phyloP scores from a whole-genome alignment of 805 yeast genomes.

The Kuraishia molischiana region DNA sequence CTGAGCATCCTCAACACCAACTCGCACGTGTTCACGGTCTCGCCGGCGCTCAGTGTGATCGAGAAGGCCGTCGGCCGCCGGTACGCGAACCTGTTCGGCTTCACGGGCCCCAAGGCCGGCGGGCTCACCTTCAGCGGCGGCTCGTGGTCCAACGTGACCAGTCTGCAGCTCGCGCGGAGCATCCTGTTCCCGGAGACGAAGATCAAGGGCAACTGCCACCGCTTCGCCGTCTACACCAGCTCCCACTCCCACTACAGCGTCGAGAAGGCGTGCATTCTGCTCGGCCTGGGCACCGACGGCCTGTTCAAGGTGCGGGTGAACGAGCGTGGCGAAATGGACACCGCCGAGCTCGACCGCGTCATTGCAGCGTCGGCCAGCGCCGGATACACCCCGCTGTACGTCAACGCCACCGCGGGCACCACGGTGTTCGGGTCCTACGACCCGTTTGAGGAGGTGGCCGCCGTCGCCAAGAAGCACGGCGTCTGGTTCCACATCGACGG shows the following conservation, averaged over 20 bases:
- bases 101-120: constrained; percentile 46
- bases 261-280: constrained; percentile 68
- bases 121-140: constrained; percentile 86
- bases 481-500: constrained; percentile 83
- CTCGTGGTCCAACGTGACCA: constrained; percentile 76
- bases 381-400: constrained; percentile 67
- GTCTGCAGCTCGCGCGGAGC: constrained; percentile 69
- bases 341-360: constrained; percentile 30
- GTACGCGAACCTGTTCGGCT: constrained; percentile 63
- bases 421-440: constrained; percentile 84
- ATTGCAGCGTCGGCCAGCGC: constrained; percentile 30
- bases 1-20: constrained; percentile 69
- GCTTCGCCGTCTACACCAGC: constrained; percentile 64
- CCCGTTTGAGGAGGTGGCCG: constrained; percentile 45
- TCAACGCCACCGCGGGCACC: constrained; percentile 83
- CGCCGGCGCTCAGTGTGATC: constrained; percentile 69
- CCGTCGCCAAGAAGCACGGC: constrained; percentile 41
- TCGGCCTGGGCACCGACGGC: constrained; percentile 57
- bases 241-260: constrained; percentile 73
- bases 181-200: constrained; percentile 62
- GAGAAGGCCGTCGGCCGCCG: constrained; percentile 59
- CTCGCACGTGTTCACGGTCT: constrained; percentile 77
- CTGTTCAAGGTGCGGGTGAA: constrained; percentile 58
- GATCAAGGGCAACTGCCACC: constrained; percentile 41
- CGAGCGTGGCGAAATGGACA: constrained; percentile 46